phyloP scores from a whole-genome alignment of 371 early-diverging fungal species.

The Thermomucor indicae-seudaticae region DNA sequence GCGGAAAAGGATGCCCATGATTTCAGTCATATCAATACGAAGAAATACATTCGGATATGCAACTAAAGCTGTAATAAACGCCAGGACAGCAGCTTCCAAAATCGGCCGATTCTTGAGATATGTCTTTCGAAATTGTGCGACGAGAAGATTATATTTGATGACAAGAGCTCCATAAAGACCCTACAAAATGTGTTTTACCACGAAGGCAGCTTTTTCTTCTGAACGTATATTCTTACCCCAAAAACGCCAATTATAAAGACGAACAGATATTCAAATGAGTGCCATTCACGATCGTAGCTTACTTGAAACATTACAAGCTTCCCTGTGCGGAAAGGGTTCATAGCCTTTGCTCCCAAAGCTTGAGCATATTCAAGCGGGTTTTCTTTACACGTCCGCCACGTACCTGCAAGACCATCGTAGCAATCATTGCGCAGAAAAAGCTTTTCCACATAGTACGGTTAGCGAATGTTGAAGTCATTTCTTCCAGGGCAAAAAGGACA shows the following conservation, averaged over 20 bases:
- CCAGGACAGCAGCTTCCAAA: slow-evolving; percentile 68
- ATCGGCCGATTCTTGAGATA: slow-evolving; percentile 64
- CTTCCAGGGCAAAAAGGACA: slow-evolving; percentile 94
- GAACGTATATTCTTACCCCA: slow-evolving; percentile 56
- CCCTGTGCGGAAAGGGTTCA: slow-evolving; percentile 93
- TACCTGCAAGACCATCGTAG: slow-evolving; percentile 85
- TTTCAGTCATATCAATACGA: slow-evolving; percentile 82
- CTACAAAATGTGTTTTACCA: slow-evolving; percentile 22
- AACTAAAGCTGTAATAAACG: slow-evolving; percentile 70
- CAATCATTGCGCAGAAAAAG: slow-evolving; percentile 91
- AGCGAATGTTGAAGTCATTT: slow-evolving; percentile 93
- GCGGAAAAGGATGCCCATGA: slow-evolving; percentile 78
- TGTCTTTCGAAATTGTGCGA: slow-evolving; percentile 67
- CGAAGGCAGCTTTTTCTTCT: not conserved
- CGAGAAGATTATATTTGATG: slow-evolving; percentile 70
- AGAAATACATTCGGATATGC: slow-evolving; percentile 80
- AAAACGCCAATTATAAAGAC: slow-evolving; percentile 86
- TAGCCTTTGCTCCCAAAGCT: slow-evolving; percentile 35
- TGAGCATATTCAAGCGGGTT: not conserved
- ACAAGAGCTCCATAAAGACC: slow-evolving; percentile 90
- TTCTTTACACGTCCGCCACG: not conserved
- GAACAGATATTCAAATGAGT: slow-evolving; percentile 79
- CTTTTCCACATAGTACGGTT: slow-evolving; percentile 93
- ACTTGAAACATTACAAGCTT: slow-evolving; percentile 95
- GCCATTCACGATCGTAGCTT: slow-evolving; percentile 87